phyloP scores from a whole-genome alignment of 345 rosid species.

The Dipteronia sinensis region DNA sequence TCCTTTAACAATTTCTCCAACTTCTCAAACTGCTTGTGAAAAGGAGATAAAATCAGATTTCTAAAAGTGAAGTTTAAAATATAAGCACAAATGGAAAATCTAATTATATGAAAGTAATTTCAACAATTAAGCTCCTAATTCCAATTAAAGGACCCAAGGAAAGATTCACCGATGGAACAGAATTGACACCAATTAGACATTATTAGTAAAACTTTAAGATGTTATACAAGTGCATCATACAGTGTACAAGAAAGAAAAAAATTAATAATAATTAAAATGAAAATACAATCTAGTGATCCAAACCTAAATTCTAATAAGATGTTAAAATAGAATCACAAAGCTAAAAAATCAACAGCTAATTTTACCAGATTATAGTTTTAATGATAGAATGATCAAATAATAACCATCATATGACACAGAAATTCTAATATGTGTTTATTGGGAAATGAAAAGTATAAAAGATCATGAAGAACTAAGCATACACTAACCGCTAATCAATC shows the following conservation, averaged over 20 bases:
- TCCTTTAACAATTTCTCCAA: conserved; percentile 52
- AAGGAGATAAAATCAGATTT: neutral
- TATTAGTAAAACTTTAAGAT: no score
- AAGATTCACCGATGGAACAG: neutral
- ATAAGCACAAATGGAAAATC: neutral
- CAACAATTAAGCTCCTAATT: conserved; percentile 1
- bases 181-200: neutral
- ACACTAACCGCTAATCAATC: neutral
- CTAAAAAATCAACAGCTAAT: neutral
- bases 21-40: conserved; percentile 45
- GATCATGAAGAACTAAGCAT: neutral
- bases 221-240: no score
- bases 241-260: no score
- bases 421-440: neutral
- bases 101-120: neutral
- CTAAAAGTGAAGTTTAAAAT: neutral
- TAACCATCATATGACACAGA: neutral
- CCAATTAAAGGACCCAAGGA: neutral
- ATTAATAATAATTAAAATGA: neutral
- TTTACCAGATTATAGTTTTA: neutral
- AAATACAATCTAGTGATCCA: neutral
- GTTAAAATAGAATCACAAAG: neutral
- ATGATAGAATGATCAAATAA: neutral
- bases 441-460: neutral
- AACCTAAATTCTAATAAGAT: neutral